A percentile compares a stretch with the other conserved stretches of the same genome.
Evolutionary conservation across 140 eudicot genomes (phyloP).

Genomic region (Oenanthe javanica): DNA sequence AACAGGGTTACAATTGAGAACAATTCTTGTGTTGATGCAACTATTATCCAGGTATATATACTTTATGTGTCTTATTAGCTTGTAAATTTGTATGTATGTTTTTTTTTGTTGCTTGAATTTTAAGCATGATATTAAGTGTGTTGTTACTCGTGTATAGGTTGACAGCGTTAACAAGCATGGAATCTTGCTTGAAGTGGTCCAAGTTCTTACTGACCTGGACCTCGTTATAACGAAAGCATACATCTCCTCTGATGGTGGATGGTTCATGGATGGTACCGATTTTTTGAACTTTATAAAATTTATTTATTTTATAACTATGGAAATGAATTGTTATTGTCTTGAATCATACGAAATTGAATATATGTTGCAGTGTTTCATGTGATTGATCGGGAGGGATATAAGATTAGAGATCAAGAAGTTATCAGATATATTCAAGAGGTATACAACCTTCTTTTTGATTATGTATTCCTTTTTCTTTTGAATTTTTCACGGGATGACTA

Average conservation of each 20-base stretch:
- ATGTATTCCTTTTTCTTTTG: neutral
- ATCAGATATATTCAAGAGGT: slow-evolving; percentile 57
- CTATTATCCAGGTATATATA: slow-evolving; percentile 70
- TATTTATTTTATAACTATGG: neutral
- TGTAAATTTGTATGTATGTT: neutral
- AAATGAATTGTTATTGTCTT: neutral
- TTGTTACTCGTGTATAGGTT: slow-evolving; percentile 35
- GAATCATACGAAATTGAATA: neutral
- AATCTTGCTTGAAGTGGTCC: slow-evolving; percentile 83
- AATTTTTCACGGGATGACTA: neutral
- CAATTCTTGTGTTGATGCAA: slow-evolving; percentile 61
- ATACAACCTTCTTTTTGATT: neutral
- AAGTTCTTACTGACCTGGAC: slow-evolving; percentile 75
- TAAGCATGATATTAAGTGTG: neutral
- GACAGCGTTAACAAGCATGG: slow-evolving; percentile 95
- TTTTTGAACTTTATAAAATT: neutral
- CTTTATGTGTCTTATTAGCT: neutral
- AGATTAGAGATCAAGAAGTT: slow-evolving; percentile 51
- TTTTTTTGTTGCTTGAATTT: neutral
- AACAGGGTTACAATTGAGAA: slow-evolving; percentile 87
- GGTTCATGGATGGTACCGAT: slow-evolving; percentile 93
- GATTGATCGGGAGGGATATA: slow-evolving; percentile 53
- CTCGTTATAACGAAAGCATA: slow-evolving; percentile 81
- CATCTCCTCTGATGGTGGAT: slow-evolving; percentile 90
- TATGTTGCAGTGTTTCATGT: slow-evolving; percentile 70